phyloP scores from a whole-genome alignment of 108 stramenopile species.

The Aurantiochytrium sp. region DNA sequence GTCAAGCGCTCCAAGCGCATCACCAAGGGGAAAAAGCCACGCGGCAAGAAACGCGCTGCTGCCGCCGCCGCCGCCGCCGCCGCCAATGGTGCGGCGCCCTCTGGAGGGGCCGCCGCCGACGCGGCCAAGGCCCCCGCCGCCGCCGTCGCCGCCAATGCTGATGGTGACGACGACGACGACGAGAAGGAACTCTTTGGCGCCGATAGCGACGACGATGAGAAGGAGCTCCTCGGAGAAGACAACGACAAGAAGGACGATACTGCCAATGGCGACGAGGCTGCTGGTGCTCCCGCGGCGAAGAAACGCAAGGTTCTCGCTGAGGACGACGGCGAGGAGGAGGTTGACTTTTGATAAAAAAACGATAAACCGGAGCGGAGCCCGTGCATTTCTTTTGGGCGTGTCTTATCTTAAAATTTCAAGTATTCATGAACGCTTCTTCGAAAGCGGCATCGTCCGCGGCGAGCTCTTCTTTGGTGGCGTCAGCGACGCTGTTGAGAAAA shows the following conservation, averaged over 20 bases:
- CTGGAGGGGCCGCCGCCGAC: no score
- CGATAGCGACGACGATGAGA: neutral
- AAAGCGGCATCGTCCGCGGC: no score
- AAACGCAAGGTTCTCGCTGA: neutral
- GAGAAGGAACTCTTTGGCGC: neutral
- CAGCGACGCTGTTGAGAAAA: no score
- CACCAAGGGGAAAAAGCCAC: neutral
- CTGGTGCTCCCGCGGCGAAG: neutral
- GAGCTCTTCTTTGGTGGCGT: no score
- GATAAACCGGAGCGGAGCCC: no score
- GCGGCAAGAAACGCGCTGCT: no score
- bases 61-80: neutral
- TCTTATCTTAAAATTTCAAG: no score
- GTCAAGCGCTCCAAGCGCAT: neutral
- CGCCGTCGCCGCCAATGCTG: neutral
- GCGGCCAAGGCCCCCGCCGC: no score
- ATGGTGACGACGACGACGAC: neutral
- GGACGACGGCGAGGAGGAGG: conserved; percentile 4
- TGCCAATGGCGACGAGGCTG: neutral
- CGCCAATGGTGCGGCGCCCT: neutral
- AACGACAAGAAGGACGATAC: neutral
- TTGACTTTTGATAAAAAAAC: conserved; percentile 13
- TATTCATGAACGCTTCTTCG: no score
- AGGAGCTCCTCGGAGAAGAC: neutral
- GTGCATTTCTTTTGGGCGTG: no score